Base-by-base conservation (phyloP, 2,329 filamentous ascomycete species). In the Hypoxylon sp. region DNA sequence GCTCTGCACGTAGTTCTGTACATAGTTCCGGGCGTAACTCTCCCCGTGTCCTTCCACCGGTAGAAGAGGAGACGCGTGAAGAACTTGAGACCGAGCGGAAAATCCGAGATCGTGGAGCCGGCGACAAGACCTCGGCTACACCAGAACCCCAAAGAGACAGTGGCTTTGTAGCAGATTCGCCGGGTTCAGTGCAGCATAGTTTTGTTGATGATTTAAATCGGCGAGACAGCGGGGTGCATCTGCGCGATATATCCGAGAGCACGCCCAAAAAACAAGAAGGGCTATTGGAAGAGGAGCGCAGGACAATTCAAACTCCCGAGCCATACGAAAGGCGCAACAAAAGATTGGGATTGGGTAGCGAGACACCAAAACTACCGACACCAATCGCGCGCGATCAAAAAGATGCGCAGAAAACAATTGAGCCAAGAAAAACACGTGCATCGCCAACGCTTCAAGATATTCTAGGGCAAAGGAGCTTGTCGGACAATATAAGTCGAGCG, bases 201-300 rank as follows among this genome's bases (percentile, higher is more conserved):
- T 49, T 63, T 1, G 56, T 66, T 9, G 67, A 68, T 8, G 67
- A 73, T 13, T 69, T 73, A 20, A 63, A 67, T 20, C 69, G 73
- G 37, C 75, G 78, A 31, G 82, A 86, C 61, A 85, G 82, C 66
- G 81, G 79, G 17, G 76, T 84, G 20, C 78, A 83, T 59, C 70
- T 82, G 31, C 76, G 74, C 15, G 79, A 82, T 29, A 73, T 70
- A 71, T 57, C 65, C n/a, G 75, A 75, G 25, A 59, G 38, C 34
- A 60, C 57, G 30, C 45, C 63, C 52, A 58, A 55, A 62, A 59
- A 57, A 45, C 52, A 47, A 46, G 65, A 61, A 49, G 60, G 37
- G 12, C 37, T 67, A n/a, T 64, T 73, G 7, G 70, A 79, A 75
- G 45, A 71, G 72, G 48, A 75, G 74, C 37, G 72, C 69, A 40